phyloP scores from a whole-genome alignment of 2,329 filamentous ascomycete genomes.

The Colletotrichum sp. region DNA sequence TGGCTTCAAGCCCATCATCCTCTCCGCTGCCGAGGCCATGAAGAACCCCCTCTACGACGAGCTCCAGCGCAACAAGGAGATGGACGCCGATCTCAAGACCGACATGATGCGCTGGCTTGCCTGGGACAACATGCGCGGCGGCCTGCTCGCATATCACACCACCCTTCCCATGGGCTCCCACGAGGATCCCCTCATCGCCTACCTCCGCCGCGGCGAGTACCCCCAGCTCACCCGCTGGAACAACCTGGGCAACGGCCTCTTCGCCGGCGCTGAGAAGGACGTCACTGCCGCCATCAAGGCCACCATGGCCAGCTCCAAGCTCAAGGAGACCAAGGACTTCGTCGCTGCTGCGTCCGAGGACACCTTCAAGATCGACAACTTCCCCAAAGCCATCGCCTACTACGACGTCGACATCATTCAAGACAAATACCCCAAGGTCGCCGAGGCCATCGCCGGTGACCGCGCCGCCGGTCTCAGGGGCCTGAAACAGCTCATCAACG shows the following conservation, averaged over 20 bases:
- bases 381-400: conserved; percentile 74
- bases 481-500: conserved; percentile 79
- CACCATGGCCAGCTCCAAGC: conserved; percentile 59
- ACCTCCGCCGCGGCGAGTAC: conserved; percentile 78
- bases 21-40: conserved; percentile 81
- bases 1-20: conserved; percentile 84
- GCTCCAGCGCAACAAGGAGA: conserved; percentile 63
- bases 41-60: conserved; percentile 80
- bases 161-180: conserved; percentile 82
- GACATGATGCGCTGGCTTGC: conserved; percentile 88
- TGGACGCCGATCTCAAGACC: conserved; percentile 66
- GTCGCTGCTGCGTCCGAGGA: conserved; percentile 63
- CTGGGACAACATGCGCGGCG: conserved; percentile 89
- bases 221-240: conserved; percentile 77
- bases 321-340: conserved; percentile 66
- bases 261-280: conserved; percentile 70
- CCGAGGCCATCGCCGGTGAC: conserved; percentile 62
- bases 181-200: conserved; percentile 74
- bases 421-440: conserved; percentile 70
- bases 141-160: conserved; percentile 79
- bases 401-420: conserved; percentile 72
- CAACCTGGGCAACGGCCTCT: conserved; percentile 72
- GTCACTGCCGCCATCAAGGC: conserved; percentile 68
- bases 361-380: conserved; percentile 68
- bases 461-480: conserved; percentile 65